A percentile compares a stretch with the other conserved stretches of the same genome.
Conservation (phyloP, 768 basidiomycete species). For the Amylocystis lapponica region DNA sequence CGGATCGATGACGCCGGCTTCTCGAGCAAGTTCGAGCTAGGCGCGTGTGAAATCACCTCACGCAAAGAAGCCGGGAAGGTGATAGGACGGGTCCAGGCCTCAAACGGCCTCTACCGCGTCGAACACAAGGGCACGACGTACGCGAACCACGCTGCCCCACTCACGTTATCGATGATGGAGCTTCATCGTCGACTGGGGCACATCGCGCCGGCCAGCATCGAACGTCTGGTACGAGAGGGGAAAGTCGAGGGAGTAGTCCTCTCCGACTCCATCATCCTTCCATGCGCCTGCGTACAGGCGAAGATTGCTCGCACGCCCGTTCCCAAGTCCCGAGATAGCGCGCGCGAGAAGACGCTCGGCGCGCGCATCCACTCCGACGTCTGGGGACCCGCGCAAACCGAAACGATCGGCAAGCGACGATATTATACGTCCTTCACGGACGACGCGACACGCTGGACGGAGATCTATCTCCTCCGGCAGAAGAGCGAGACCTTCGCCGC, state of each 20-base stretch:
- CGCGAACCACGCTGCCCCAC: not conserved
- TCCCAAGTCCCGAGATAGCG: slow-evolving; percentile 6
- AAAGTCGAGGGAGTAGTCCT: slow-evolving; percentile 13
- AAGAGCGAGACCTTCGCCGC: slow-evolving; percentile 21
- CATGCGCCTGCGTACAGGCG: slow-evolving; percentile 13
- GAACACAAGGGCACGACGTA: not conserved
- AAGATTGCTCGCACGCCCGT: slow-evolving; percentile 12
- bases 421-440: slow-evolving; percentile 21
- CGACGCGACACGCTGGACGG: slow-evolving; percentile 9
- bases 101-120: not conserved
- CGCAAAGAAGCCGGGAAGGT: not conserved
- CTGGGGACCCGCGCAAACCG: slow-evolving; percentile 13
- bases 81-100: slow-evolving; percentile 2
- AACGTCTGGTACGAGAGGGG: slow-evolving; percentile 2
- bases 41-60: slow-evolving; percentile 5
- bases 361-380: slow-evolving; percentile 9
- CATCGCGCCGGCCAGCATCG: slow-evolving; percentile 2
- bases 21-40: not conserved
- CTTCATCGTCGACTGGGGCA: slow-evolving; percentile 12
- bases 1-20: slow-evolving; percentile 10
- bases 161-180: not conserved
- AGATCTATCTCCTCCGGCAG: slow-evolving; percentile 5
- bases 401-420: slow-evolving; percentile 3
- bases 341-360: slow-evolving; percentile 6
- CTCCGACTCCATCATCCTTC: slow-evolving; percentile 20